Evolutionary conservation across 495 filamentous ascomycete genomes (phyloP).

Genomic region (Aspergillus conjunctus): DNA sequence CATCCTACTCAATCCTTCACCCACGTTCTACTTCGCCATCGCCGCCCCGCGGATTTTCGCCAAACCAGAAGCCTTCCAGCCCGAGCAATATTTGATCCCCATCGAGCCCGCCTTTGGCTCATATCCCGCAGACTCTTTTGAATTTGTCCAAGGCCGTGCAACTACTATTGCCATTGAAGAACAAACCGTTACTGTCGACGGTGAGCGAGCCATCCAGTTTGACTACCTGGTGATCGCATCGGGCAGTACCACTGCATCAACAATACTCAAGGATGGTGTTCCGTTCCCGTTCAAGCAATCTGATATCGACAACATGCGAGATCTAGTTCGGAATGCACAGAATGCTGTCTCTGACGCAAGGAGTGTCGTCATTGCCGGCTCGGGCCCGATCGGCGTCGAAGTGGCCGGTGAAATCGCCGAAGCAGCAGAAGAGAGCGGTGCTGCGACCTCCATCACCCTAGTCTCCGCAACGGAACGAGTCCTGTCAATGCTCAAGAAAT

Average conservation of each 20-base stretch:
- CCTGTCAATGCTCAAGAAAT: constrained; percentile 34
- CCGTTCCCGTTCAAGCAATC: constrained; percentile 58
- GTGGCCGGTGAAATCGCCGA: constrained; percentile 60
- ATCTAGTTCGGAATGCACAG: constrained; percentile 46
- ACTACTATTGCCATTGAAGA: constrained; percentile 46
- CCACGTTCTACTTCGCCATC: constrained; percentile 55
- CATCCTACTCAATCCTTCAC: constrained; percentile 57
- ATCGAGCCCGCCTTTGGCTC: constrained; percentile 55
- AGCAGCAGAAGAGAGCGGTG: constrained; percentile 39
- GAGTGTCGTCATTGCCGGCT: constrained; percentile 66
- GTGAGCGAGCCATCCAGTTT: constrained; percentile 41
- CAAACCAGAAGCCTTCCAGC: constrained; percentile 41
- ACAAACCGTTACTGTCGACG: constrained; percentile 47
- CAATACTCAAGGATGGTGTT: constrained; percentile 35
- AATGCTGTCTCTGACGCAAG: constrained; percentile 53
- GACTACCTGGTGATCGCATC: constrained; percentile 59
- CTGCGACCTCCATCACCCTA: constrained; percentile 41
- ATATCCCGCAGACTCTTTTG: constrained; percentile 51
- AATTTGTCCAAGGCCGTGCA: constrained; percentile 58
- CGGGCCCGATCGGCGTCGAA: constrained; percentile 68
- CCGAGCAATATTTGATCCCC: constrained; percentile 48
- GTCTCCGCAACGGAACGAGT: constrained; percentile 41
- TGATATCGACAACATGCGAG: constrained; percentile 37
- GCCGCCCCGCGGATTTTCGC: constrained; percentile 51
- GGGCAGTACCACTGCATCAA: constrained; percentile 48